Conservation (phyloP, 305 asterid species). For the Solanum aculeatissimum region DNA sequence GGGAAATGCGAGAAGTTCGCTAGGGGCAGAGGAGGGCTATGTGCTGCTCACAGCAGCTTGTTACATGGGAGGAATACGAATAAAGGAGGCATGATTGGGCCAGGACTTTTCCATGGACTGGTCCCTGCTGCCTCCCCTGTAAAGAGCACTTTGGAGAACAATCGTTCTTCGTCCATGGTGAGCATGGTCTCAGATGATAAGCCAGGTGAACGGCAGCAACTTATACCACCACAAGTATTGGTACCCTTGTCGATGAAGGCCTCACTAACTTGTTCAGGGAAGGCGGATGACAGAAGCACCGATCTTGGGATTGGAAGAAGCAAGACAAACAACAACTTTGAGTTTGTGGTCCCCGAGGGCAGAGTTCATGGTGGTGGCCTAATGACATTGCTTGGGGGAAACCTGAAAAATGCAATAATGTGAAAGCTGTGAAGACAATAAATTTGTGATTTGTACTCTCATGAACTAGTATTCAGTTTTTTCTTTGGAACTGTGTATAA, state of each 20-base stretch:
- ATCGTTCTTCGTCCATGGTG: constrained; percentile 31
- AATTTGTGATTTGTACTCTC: neutral
- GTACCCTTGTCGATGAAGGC: constrained; percentile 89
- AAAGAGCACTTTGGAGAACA: constrained; percentile 12
- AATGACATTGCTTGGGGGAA: constrained; percentile 65
- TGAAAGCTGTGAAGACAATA: neutral
- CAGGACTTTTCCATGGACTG: constrained; percentile 67
- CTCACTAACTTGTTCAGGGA: constrained; percentile 19
- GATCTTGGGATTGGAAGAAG: constrained; percentile 5
- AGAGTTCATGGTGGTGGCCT: constrained; percentile 97
- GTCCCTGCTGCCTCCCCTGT: constrained; percentile 18
- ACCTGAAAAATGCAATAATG: constrained; percentile 30
- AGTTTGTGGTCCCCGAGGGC: constrained; percentile 62
- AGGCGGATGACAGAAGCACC: constrained; percentile 22
- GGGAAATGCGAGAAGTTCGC: constrained; percentile 87
- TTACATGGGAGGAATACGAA: constrained; percentile 40
- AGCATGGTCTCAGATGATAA: constrained; percentile 43
- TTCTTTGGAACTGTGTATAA: neutral
- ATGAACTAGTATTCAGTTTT: neutral
- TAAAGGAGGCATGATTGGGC: constrained; percentile 54
- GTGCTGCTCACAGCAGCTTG: constrained; percentile 79
- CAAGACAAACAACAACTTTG: constrained; percentile 9
- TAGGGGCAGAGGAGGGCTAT: constrained; percentile 72
- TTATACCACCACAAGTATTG: constrained; percentile 82
- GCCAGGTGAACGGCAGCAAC: constrained; percentile 44